Evolutionary conservation across 352 stramenopile species (phyloP).

Genomic region (Globisporangium megalacanthum): DNA sequence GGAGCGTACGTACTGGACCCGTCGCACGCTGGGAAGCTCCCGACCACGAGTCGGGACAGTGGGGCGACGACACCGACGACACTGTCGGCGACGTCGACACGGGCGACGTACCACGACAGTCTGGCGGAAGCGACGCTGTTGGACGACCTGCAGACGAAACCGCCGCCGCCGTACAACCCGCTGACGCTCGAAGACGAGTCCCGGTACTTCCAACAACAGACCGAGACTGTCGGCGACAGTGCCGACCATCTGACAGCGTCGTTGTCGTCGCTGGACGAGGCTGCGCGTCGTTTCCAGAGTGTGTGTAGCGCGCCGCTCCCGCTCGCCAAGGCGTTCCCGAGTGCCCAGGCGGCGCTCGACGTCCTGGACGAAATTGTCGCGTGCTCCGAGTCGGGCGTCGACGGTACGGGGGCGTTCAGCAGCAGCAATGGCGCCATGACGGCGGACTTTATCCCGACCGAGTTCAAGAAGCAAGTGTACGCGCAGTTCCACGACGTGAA

Average conservation of each 20-base stretch:
- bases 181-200: constrained; percentile 79
- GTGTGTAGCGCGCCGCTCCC: constrained; percentile 32
- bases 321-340: constrained; percentile 56
- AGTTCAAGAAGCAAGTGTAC: constrained; percentile 87
- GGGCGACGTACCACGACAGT: constrained; percentile 37
- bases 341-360: constrained; percentile 38
- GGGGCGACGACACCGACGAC: not conserved
- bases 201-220: constrained; percentile 68
- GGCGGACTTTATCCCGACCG: constrained; percentile 71
- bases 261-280: constrained; percentile 15
- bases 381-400: constrained; percentile 43
- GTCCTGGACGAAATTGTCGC: constrained; percentile 62
- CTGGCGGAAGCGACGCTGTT: constrained; percentile 60
- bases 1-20: constrained; percentile 79
- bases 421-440: constrained; percentile 26
- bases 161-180: constrained; percentile 56
- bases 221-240: constrained; percentile 8
- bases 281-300: constrained; percentile 37
- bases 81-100: constrained; percentile 30
- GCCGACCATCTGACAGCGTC: not conserved
- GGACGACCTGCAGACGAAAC: constrained; percentile 59
- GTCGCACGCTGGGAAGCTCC: constrained; percentile 53
- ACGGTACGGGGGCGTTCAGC: constrained; percentile 34
- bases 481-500: constrained; percentile 83
- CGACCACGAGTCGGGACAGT: not conserved